Evolutionary conservation across 495 filamentous ascomycete species (phyloP).

Genomic region (Venustampulla echinocandica): DNA sequence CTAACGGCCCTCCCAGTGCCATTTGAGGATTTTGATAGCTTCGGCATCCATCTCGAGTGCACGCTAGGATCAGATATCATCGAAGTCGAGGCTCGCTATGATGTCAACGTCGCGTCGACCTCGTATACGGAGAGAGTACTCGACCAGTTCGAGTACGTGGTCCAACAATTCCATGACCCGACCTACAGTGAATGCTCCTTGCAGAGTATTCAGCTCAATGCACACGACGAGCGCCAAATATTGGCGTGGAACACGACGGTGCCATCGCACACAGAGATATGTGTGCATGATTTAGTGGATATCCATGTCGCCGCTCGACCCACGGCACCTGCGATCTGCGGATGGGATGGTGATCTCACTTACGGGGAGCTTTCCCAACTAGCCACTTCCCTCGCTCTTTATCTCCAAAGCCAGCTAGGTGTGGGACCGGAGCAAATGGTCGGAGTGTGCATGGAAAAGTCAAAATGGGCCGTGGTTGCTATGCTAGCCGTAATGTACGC

Average conservation of each 20-base stretch:
- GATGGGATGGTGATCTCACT: not conserved
- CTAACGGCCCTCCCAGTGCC: not conserved
- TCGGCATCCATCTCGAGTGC: not conserved
- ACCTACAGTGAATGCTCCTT: not conserved
- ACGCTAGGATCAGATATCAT: not conserved
- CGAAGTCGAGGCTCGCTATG: not conserved
- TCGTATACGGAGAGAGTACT: not conserved
- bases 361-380: not conserved
- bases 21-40: not conserved
- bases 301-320: not conserved
- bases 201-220: not conserved
- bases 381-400: not conserved
- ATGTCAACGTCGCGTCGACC: not conserved
- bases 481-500: conserved; percentile 33
- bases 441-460: conserved; percentile 32
- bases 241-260: not conserved
- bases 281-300: not conserved
- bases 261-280: not conserved
- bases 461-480: conserved; percentile 31
- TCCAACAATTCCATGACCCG: not conserved
- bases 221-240: not conserved
- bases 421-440: not conserved
- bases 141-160: not conserved
- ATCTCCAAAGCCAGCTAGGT: not conserved
- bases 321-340: not conserved